Base-by-base conservation (phyloP, 768 basidiomycete genomes). In the Mycena rebaudengoi region DNA sequence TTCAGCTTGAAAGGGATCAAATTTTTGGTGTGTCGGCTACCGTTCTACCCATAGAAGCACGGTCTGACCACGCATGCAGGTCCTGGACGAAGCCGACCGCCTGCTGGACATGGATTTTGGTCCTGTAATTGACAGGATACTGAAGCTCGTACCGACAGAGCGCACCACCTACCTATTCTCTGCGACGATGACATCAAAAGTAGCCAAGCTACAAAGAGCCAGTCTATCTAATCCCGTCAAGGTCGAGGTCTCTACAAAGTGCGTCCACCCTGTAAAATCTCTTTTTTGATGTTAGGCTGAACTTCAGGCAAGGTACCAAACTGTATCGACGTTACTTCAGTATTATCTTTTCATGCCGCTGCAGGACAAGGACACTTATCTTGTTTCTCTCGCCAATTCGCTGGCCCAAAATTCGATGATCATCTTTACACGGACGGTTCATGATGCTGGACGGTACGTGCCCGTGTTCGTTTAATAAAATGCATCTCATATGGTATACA, bases 111-210 rank as follows among this genome's bases (percentile, higher is more conserved):
- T 99, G 88, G 97, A 99, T 75, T 99, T 99, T 67, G 95, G 95
- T 20, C 91, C 92, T 46, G 91, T 92, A 53, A 94, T 99, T 69
- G 97, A 99, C 81, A 95, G 94, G 81, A 96, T 99, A 71, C 85
- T 99, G 33, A 97, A 96, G 78, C 87, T 94, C 37, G 91, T 99
- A 65, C 98, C 97, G 21, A 94, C 89, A 71, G 96, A 98, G 69
- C 87, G 98, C 12, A 93, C 91, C 29, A 99, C 98, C 3, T 98
- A 95, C 73, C 85, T 99, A 2, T 99, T 96, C 80, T 98, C 97
- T 13, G 98, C 97, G 7, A 99, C 97, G 21, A 99, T 99, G 97
- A 97, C 98, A 12, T 95, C 95, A 14, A 99, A 98, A 79, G 95
- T 99, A 4, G 95, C 93, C 12, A 98, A 98, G 77, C 83, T 99